Evolutionary conservation across 2,329 filamentous ascomycete species (phyloP), one percentile per base, ranked within the genome.

Genomic region (Neofusicoccum laricinum): DNA sequence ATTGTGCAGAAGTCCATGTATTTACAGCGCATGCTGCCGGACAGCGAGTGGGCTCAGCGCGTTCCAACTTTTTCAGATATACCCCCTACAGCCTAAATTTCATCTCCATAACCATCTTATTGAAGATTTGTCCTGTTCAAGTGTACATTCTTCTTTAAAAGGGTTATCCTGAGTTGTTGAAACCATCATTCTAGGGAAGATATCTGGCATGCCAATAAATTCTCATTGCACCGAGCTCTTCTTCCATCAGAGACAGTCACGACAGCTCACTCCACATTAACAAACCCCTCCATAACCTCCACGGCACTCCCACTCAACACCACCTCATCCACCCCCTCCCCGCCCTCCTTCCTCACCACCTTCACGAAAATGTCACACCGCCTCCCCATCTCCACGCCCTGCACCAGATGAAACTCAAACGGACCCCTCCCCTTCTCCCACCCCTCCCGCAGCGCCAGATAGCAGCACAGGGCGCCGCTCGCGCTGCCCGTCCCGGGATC

Each of bases 341-440:
- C 58, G 53, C 75, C 69, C 59, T 74, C 72, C 71, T 74, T 74
- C 57, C 85, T 78, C 43, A 77, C 75, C 30, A 84, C 76, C 41
- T 76, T 75, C 17, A 84, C 76, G 43, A 76, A 76, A 68, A 84
- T 80, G 25, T 82, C 78, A 68, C 82, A 83, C 68, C 71, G 72
- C 68, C 82, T 75, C 32, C 80, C 82, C 78, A 84, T 83, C 72
- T 84, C 82, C 14, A 82, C 77, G 8, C 82, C 82, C 71, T 85
- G 81, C 30, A 59, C 55, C 30, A 59, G 17, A 46, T 59, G 55
- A n/a, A 59, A 59, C n/a, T 32, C 55, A 15, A 59, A 59, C 40
- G 30, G 25, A 0, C 40, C 55, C 41, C 15, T 36, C 4, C 55
- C 41, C n/a, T 7, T 21, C 30, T n/a, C 55, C 41, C 1, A 17